Percentiles rank a stretch among this genome's conserved stretches.
Conservation (phyloP, 805 yeast genomes). For the Torulaspora franciscae region DNA sequence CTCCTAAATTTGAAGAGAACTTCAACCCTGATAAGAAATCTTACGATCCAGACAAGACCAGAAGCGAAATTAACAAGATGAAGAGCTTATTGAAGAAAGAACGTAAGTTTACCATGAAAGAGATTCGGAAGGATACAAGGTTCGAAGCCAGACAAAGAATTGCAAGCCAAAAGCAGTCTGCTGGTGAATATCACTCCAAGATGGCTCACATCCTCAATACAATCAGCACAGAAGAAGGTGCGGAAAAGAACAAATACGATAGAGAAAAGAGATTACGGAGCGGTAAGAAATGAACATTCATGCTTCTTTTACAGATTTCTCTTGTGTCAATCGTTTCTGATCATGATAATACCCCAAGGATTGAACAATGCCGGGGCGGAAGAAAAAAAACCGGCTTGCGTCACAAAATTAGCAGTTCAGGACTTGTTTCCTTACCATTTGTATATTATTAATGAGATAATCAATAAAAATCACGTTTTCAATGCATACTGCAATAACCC, state of each 20-base stretch:
- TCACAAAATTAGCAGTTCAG: too few species aligned
- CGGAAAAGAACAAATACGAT: conserved; percentile 88
- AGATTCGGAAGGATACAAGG: conserved; percentile 80
- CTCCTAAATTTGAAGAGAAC: conserved; percentile 93
- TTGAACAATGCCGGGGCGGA: too few species aligned
- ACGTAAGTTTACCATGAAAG: conserved; percentile 80
- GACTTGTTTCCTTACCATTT: too few species aligned
- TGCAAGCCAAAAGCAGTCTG: conserved; percentile 66
- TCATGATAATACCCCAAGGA: too few species aligned
- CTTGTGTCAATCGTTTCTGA: not conserved
- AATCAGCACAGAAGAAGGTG: conserved; percentile 90
- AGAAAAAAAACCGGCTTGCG: too few species aligned
- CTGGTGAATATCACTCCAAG: conserved; percentile 79
- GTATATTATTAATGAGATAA: too few species aligned
- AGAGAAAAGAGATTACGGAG: conserved; percentile 69
- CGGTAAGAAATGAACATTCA: conserved; percentile 33
- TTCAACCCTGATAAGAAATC: conserved; percentile 94
- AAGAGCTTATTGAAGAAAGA: conserved; percentile 86
- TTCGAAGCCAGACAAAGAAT: conserved; percentile 85
- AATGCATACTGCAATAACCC: too few species aligned
- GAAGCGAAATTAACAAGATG: conserved; percentile 80
- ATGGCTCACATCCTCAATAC: conserved; percentile 83
- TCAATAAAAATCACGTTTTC: too few species aligned
- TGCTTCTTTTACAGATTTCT: too few species aligned
- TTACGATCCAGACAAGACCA: conserved; percentile 73